Conservation (phyloP, 192 early-diverging fungal species). For the Entomortierella lignicola region DNA sequence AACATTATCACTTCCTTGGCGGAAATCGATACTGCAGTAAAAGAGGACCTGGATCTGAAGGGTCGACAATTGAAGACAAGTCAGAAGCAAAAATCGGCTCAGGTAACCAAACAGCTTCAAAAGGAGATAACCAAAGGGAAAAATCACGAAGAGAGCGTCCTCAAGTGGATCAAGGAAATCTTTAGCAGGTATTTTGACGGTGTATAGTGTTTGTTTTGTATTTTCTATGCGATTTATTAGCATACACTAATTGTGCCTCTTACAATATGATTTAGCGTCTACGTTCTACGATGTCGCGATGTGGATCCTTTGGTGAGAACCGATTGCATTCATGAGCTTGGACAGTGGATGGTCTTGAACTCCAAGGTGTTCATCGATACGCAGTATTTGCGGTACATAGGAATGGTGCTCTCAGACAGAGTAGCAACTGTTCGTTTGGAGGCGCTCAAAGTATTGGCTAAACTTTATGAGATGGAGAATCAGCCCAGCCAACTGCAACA, state of each 20-base stretch:
- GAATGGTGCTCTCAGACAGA: conserved; percentile 90
- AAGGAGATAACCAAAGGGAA: conserved; percentile 58
- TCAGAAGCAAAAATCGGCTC: conserved; percentile 48
- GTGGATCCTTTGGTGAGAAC: conserved; percentile 84
- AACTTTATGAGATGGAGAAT: conserved; percentile 68
- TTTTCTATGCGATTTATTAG: background rate
- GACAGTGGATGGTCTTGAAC: conserved; percentile 78
- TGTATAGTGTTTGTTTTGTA: background rate
- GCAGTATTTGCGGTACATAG: conserved; percentile 83
- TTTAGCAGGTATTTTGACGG: conserved; percentile 72
- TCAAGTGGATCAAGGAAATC: conserved; percentile 73
- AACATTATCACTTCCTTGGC: conserved; percentile 74
- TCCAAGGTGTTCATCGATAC: conserved; percentile 81
- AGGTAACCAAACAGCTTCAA: conserved; percentile 53
- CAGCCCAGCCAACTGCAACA: conserved; percentile 64
- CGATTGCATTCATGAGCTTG: conserved; percentile 87
- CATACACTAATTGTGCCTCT: no score
- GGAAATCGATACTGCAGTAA: conserved; percentile 68
- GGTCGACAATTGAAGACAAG: conserved; percentile 79
- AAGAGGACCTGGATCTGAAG: conserved; percentile 70
- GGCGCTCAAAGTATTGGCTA: conserved; percentile 70
- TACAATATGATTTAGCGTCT: no score
- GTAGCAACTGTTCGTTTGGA: conserved; percentile 76
- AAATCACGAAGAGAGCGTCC: conserved; percentile 67
- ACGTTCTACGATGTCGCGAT: conserved; percentile 92